Conservation (phyloP, 23 red algal species). For the Gracilaria domingensis region DNA sequence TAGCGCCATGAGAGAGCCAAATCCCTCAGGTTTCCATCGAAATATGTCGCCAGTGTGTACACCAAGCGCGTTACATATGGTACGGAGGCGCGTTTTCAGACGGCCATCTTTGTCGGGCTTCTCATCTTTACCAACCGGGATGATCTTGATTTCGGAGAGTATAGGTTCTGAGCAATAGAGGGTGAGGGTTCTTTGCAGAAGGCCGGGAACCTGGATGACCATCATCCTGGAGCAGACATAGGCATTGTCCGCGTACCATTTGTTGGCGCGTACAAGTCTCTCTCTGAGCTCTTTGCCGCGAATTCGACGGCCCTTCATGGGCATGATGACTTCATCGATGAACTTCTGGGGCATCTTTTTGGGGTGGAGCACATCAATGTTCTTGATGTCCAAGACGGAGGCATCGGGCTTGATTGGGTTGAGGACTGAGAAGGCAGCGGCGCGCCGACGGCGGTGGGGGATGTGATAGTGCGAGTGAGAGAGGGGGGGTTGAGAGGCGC, state of each 20-base stretch:
- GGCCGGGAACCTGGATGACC: slow-evolving; percentile 37
- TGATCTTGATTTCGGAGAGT: slow-evolving; percentile 34
- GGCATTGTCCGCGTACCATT: slow-evolving; percentile 54
- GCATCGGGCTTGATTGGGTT: slow-evolving; percentile 13
- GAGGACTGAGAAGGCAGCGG: slow-evolving; percentile 29
- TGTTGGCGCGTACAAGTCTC: slow-evolving; percentile 18
- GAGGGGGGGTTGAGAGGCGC: neutral
- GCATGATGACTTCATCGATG: slow-evolving; percentile 46
- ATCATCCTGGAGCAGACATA: slow-evolving; percentile 53
- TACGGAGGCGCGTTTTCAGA: slow-evolving; percentile 31
- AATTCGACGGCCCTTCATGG: slow-evolving; percentile 27
- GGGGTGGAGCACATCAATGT: slow-evolving; percentile 20
- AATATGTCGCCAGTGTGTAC: slow-evolving; percentile 60
- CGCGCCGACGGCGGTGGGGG: slow-evolving; percentile 20
- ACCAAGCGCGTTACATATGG: slow-evolving; percentile 58
- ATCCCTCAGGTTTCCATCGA: slow-evolving; percentile 53
- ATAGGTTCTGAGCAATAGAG: slow-evolving; percentile 52
- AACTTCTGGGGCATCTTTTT: slow-evolving; percentile 47
- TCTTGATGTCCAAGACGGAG: neutral
- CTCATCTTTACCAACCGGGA: slow-evolving; percentile 61
- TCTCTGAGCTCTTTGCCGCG: slow-evolving; percentile 37
- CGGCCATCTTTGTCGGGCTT: slow-evolving; percentile 2
- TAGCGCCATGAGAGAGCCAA: slow-evolving; percentile 57
- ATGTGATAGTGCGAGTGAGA: neutral
- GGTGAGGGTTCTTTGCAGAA: slow-evolving; percentile 34